Evolutionary conservation across 768 basidiomycete species (phyloP).

Genomic region (Erythrobasidium yunnanense): DNA sequence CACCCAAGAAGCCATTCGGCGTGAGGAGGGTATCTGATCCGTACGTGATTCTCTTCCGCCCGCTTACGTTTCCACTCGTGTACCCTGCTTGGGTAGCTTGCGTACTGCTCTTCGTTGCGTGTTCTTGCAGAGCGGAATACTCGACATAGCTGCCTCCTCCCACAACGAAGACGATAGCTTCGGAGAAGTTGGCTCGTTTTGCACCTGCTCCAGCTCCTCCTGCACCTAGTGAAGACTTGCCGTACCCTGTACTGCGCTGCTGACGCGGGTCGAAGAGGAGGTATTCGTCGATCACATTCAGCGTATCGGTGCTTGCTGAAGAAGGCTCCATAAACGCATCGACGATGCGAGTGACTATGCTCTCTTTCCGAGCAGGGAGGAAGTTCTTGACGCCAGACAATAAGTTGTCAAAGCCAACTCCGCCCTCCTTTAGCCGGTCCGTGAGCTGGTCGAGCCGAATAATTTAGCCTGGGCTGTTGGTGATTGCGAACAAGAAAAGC

Average conservation of each 20-base stretch:
- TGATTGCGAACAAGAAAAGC: conserved; percentile 34
- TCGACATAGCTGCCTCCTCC: conserved; percentile 96
- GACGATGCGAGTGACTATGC: conserved; percentile 79
- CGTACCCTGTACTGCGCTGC: conserved; percentile 52
- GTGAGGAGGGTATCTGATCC: conserved; percentile 92
- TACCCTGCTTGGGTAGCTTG: conserved; percentile 16
- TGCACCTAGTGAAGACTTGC: conserved; percentile 55
- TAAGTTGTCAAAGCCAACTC: conserved; percentile 72
- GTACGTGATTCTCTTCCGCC: conserved; percentile 75
- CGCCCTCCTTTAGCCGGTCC: conserved; percentile 83
- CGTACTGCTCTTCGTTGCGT: conserved; percentile 56
- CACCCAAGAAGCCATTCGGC: conserved; percentile 68
- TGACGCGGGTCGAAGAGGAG: conserved; percentile 84
- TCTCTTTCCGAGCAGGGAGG: conserved; percentile 82
- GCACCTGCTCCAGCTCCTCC: conserved; percentile 45
- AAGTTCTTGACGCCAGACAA: conserved; percentile 98
- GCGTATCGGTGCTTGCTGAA: conserved; percentile 79
- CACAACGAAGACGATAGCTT: conserved; percentile 84
- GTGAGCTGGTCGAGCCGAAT: conserved; percentile 54
- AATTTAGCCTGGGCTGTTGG: not conserved
- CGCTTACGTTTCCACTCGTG: conserved; percentile 28
- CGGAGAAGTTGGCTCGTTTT: too few relatives aligned
- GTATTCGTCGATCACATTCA: conserved; percentile 93
- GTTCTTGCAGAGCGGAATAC: conserved; percentile 90
- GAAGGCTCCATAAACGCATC: conserved; percentile 98